These are phyloP conservation scores for Castanospermum australe DNA, from an alignment of 306 rosid species.

Conservation along the genomic window DNA sequence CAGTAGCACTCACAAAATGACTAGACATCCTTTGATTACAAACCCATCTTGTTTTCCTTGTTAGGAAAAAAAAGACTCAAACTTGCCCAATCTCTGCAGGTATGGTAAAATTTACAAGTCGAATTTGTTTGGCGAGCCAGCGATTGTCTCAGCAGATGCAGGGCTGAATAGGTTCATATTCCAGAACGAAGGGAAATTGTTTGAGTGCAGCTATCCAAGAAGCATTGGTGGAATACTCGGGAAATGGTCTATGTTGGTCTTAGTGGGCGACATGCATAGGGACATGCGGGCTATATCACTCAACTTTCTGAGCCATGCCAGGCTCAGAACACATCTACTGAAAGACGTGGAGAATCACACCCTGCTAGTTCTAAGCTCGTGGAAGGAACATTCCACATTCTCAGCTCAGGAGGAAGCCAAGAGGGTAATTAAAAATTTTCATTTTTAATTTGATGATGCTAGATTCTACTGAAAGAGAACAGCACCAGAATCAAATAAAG, in stretches of 20 bases:
- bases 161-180: slow-evolving; percentile 83
- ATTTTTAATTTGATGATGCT: background rate
- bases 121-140: slow-evolving; percentile 77
- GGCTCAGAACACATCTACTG: slow-evolving; percentile 68
- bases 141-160: slow-evolving; percentile 94
- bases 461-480: background rate
- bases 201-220: slow-evolving; percentile 91
- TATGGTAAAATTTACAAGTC: slow-evolving; percentile 93
- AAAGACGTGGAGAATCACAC: slow-evolving; percentile 82
- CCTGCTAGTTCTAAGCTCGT: slow-evolving; percentile 61
- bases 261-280: slow-evolving; percentile 98
- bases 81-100: slow-evolving; percentile 34
- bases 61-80: background rate
- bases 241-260: slow-evolving; percentile 98
- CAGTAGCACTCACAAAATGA: background rate
- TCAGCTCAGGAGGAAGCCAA: slow-evolving; percentile 94
- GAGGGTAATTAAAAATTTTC: slow-evolving; percentile 47
- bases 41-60: background rate
- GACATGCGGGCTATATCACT: slow-evolving; percentile 85
- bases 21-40: background rate
- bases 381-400: slow-evolving; percentile 64
- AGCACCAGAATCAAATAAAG: background rate
- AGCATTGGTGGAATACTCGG: slow-evolving; percentile 98
- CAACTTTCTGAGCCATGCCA: slow-evolving; percentile 80
- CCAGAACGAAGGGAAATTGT: slow-evolving; percentile 92